Evolutionary conservation across 2,329 filamentous ascomycete species (phyloP).

Genomic region (Fusarium keratoplasticum): DNA sequence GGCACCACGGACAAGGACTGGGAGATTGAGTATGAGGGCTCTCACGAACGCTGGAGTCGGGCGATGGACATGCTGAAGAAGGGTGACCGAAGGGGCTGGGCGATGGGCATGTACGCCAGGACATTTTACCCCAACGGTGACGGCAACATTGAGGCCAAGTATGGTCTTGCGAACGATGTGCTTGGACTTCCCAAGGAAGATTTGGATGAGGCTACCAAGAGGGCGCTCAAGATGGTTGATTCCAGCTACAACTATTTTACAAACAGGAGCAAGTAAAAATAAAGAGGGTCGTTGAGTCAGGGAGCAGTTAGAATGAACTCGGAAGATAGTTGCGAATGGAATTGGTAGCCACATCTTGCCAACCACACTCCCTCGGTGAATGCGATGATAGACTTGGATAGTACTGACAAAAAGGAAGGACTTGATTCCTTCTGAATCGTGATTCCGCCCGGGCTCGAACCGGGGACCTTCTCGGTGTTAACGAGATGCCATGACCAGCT

Average conservation of each 20-base stretch:
- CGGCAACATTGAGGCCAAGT: constrained; percentile 56
- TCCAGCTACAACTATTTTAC: constrained; percentile 35
- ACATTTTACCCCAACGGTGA: constrained; percentile 60
- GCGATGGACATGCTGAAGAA: constrained; percentile 58
- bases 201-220: constrained; percentile 66
- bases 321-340: neutral
- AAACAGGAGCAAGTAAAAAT: constrained; percentile 22
- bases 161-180: constrained; percentile 58
- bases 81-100: constrained; percentile 57
- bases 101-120: constrained; percentile 65
- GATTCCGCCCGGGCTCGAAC: constrained; percentile 40
- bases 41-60: constrained; percentile 60
- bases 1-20: constrained; percentile 65
- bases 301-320: neutral
- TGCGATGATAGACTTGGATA: neutral
- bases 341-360: neutral
- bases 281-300: neutral
- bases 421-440: neutral
- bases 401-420: neutral
- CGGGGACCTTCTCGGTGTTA: constrained; percentile 40
- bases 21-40: constrained; percentile 59
- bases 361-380: accelerated
- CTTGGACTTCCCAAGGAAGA: constrained; percentile 70
- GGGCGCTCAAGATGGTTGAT: constrained; percentile 56
- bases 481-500: constrained; percentile 42